phyloP scores from a whole-genome alignment of 2,329 filamentous ascomycete species.

The Blumeria hordei region DNA sequence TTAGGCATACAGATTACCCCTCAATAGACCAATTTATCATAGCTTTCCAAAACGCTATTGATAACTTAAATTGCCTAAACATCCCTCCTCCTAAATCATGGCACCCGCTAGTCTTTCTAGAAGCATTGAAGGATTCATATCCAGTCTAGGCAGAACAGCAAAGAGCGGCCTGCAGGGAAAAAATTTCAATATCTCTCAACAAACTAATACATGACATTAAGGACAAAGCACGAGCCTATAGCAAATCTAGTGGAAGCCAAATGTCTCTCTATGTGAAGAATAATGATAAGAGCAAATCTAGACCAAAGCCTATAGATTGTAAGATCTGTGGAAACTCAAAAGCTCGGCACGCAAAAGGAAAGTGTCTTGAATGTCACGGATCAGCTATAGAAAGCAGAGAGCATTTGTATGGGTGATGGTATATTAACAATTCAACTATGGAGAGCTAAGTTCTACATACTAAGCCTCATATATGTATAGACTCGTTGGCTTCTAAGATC shows the following conservation, averaged over 20 bases:
- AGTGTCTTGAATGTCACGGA: too few relatives aligned
- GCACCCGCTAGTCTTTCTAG: background rate
- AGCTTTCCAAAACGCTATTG: background rate
- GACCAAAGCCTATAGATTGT: background rate
- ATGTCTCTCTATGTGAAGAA: background rate
- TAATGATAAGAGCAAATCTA: background rate
- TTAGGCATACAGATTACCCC: background rate
- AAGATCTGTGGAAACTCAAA: background rate
- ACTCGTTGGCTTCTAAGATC: too few relatives aligned
- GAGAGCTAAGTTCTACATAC: too few relatives aligned
- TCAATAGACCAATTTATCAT: background rate
- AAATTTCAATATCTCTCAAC: background rate
- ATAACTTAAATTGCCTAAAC: background rate
- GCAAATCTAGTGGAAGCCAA: background rate
- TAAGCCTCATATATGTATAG: too few relatives aligned
- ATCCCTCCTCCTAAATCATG: background rate
- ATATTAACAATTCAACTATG: too few relatives aligned
- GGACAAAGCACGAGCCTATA: background rate
- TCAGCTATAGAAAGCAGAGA: too few relatives aligned
- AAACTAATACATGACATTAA: background rate
- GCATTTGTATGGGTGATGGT: too few relatives aligned
- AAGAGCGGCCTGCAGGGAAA: background rate
- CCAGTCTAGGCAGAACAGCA: background rate
- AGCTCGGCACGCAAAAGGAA: background rate
- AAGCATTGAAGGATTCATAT: background rate